Evolutionary conservation across 805 yeast genomes (phyloP).

Genomic region (Zygotorulaspora sp.): DNA sequence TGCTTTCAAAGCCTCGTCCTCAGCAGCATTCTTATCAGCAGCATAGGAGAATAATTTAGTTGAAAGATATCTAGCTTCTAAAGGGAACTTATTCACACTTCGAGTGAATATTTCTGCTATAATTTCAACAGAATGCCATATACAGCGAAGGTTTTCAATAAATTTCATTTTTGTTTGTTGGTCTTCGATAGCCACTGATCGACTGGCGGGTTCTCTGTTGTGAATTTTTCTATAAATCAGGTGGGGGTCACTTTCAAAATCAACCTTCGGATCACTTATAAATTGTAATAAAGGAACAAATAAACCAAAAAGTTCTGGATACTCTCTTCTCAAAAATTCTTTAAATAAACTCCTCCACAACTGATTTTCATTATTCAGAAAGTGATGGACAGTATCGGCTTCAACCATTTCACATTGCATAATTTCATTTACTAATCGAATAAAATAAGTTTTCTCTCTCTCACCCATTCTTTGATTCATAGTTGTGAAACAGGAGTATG

Average conservation of each 20-base stretch:
- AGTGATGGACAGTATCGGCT: constrained; percentile 22
- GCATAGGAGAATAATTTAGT: constrained; percentile 41
- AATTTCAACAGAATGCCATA: constrained; percentile 67
- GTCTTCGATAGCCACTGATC: constrained; percentile 76
- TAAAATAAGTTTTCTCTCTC: constrained; percentile 67
- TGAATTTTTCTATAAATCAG: constrained; percentile 45
- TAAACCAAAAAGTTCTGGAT: constrained; percentile 29
- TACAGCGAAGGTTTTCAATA: constrained; percentile 63
- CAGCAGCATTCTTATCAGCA: constrained; percentile 51
- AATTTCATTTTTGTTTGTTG: constrained; percentile 66
- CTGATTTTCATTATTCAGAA: constrained; percentile 25
- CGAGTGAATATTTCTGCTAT: constrained; percentile 46
- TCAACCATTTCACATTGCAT: constrained; percentile 41
- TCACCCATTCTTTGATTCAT: constrained; percentile 30
- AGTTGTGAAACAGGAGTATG: constrained; percentile 30
- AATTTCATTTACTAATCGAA: constrained; percentile 51
- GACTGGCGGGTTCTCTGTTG: constrained; percentile 37
- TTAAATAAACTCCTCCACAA: constrained; percentile 45
- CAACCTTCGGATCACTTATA: constrained; percentile 39
- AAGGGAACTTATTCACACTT: constrained; percentile 46
- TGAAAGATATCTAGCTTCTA: constrained; percentile 53
- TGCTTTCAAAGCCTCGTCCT: constrained; percentile 60
- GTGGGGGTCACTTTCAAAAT: constrained; percentile 78
- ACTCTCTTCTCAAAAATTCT: constrained; percentile 39
- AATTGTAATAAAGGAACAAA: constrained; percentile 39